Base-by-base conservation (phyloP, 2,329 filamentous ascomycete species). In the Aspergillus tubingensis region DNA sequence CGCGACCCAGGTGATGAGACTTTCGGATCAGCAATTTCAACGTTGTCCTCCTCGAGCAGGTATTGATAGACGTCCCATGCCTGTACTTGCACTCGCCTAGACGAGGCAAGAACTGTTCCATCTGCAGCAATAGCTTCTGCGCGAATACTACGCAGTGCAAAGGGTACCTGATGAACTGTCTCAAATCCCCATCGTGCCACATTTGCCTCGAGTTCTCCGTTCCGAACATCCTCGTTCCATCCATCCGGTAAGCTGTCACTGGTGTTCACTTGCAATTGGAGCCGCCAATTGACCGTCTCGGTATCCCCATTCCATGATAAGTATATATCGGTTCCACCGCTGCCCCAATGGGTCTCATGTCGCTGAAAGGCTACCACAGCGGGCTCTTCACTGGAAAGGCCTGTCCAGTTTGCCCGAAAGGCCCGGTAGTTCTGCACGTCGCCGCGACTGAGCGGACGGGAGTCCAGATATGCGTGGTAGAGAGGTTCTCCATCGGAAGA, bases 281-380 rank as follows among this genome's bases (percentile, higher is more conserved):
- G 15, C 38, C 38, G 13, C 85, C 84, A 82, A 1, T 55, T 23
- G 5, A 62, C 69, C 0, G 78, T 79, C 66, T 79, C 76, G 0
- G 80, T 83, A 54, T 80, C 80, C 5, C 81, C 81, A 60, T 83
- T 83, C 81, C 81, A 83, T 8, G 79, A 83, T 6, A 85, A 82
- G 67, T 83, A 86, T 32, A 77, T 70, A 19, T 75, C 72, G 25
- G 67, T 70, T n/a, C 61, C 64, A 17, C 38, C 11, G 11, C 11
- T 13, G 10, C 4, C 38, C 38, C 38, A 15, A 17, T 11, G 2
- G 66, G 10, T 5, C 30, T 10, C 62, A 25, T 69, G 65, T 15
- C 70, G 67, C 5, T 67, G 67, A 54, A 70, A 73, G 8, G 77
- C 76, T 2, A 71, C 68, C 11, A 77, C 68, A 1, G 73, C 70